Base-by-base conservation (phyloP, 1,284 basidiomycete genomes). In the Irpex rosettiformis region DNA sequence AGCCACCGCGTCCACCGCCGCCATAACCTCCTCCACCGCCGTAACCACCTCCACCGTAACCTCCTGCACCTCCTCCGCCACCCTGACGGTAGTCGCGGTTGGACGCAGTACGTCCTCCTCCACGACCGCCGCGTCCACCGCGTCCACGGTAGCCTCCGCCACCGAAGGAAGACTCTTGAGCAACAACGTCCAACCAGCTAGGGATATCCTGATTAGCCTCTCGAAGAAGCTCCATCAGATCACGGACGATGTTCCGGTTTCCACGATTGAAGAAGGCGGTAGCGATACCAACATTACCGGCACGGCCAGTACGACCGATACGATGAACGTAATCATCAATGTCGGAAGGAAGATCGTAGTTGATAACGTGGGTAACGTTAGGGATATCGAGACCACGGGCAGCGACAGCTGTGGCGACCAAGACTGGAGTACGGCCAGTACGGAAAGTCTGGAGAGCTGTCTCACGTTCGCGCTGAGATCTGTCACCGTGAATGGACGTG, bases 351-450 rank as follows among this genome's bases (percentile, higher is more conserved):
- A 99, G 80, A 74, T 99, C 97, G 77, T 98, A 99, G 76, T 96
- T 96, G 79, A 99, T 83, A 69, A 99, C 96, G 74, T 99, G 97
- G 28, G 94, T 98, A 69, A 99, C 96, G 75, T 99, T 97, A 67
- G 97, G 97, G 67, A 99, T 99, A 79, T 99, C 96, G 68, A 99
- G 88, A 75, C 96, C 96, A 82, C 97, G 94, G 60, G 97, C 96
- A 55, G 96, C 96, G 61, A 99, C 97, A 57, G 96, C 97, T 27
- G 97, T 99, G 52, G 96, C 96, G 62, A 99, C 96, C 73, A 99
- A 84, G 75, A 99, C 92, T 54, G 96, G 96, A 0, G 96, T 98
- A 63, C 92, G 88, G 28, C 96, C 96, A 24, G 88, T 89, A 62
- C 93, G 89, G 92, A 99, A 99, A 16, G 95, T 96, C 71, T 94